Evolutionary conservation across 2,329 filamentous ascomycete species (phyloP), one percentile per base, ranked within the genome.

Genomic region (Myriosclerotinia curreyana): DNA sequence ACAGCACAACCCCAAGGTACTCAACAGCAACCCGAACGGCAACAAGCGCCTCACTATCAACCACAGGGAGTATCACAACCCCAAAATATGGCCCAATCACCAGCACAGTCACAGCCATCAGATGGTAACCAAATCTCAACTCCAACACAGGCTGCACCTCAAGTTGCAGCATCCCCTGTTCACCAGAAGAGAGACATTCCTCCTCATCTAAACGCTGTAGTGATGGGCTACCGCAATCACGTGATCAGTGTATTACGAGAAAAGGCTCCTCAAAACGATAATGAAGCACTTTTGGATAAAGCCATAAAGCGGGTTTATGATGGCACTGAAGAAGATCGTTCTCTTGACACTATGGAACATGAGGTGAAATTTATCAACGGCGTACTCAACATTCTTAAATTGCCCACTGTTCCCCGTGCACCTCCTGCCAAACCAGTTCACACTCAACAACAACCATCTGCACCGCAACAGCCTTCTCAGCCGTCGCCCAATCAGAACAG

Each of bases 281-380:
- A 69, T 6, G 71, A 73, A 54, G 69, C 66, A 20, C 66, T 75
- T 46, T 65, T 76, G n/a, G 68, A 71, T 44, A 72, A 70, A 6
- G 72, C 73, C 7, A 67, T 73, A 28, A 71, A 74, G 48, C 68
- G 71, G 36, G 72, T 74, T 31, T 67, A 74, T 44, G 71, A 71
- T 20, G 51, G 65, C 8, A 65, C 69, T 17, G 65, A 66, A 25
- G 55, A 72, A n/a, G 49, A 62, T 56, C 71, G 67, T 53, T 60
- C 69, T 64, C 65, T 68, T 51, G 62, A 67, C 15, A 68, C 61
- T 15, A 67, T 70, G 46, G 63, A 63, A 20, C 66, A 68, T 25
- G 69, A 72, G 50, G 66, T 67, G 34, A 60, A 64, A 50, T 73
- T 75, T 58, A 71, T 73, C 66, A 67, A 66, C 42, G 69, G 69